Evolutionary conservation across 805 yeast species (phyloP), one percentile per base, ranked within the genome.

Genomic region (Lipomyces lipofer): DNA sequence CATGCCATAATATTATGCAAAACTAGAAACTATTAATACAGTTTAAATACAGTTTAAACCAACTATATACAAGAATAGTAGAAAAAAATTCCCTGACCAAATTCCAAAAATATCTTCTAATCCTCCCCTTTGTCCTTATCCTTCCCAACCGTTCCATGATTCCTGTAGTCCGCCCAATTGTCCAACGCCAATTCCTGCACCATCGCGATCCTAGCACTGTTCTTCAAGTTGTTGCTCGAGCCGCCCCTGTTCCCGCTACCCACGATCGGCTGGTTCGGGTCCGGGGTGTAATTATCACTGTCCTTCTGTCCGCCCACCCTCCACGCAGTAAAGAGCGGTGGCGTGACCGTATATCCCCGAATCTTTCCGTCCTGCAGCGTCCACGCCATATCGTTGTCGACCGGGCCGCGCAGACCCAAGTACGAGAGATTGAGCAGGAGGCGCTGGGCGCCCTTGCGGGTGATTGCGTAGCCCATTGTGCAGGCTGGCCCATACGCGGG

Each of bases 371-470:
- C 43, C 39, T 47, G 46, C 19, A 48, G 28, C 27, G 29, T 48
- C 39, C 43, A 42, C 5, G 47, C 43, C 32, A 54, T 54, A 28
- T 50, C 55, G n/a, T 28, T 42, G 32, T 54, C 59, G 24, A 54
- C 52, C 1, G 55, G 52, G 12, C 32, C 56, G 27, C 36, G 46
- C 30, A 54, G 49, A 22, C 52, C 49, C 3, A 36, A 17, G 43
- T 54, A 54, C 28, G 55, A 51, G 30, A 51, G 47, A 12, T 50
- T 47, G 43, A 51, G 32, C 32, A 54, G 52, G 32, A 54, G 39
- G 4, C 59, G 50, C 36, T 54, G 55, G 15, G 59, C 59, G 10
- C 59, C 59, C 17, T 39, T 44, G 36, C 51, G 51, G n/a, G 59
- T 54, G 22, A 54, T 22, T 7, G 55, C 59, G 43, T 53, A 53